These are phyloP conservation scores for Leccinum longicurvipes DNA, from an alignment of 768 basidiomycete genomes.

Conservation along the genomic window DNA sequence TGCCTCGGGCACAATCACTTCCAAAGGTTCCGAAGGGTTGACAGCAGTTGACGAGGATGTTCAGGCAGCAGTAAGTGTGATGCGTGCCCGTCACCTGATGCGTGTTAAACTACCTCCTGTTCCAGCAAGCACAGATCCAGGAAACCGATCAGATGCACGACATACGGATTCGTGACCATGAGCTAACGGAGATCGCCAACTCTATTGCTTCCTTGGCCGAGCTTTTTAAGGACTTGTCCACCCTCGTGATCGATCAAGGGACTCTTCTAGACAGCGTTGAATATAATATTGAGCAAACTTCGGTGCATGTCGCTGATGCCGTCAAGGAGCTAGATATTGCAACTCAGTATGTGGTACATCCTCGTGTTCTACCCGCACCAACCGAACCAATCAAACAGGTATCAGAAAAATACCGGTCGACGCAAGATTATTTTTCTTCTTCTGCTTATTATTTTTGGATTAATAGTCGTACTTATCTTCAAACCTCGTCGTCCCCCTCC, in stretches of 20 bases:
- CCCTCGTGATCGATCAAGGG: constrained; percentile 95
- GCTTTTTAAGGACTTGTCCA: constrained; percentile 92
- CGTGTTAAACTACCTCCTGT: constrained; percentile 9
- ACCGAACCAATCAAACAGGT: constrained; percentile 43
- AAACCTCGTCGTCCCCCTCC: constrained; percentile 68
- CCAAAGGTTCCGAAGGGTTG: constrained; percentile 78
- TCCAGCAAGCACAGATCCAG: constrained; percentile 33
- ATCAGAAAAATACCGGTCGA: constrained; percentile 92
- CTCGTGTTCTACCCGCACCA: background rate
- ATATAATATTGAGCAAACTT: constrained; percentile 95
- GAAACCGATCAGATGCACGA: constrained; percentile 39
- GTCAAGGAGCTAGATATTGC: constrained; percentile 82
- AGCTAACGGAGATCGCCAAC: constrained; percentile 86
- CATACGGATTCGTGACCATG: constrained; percentile 53
- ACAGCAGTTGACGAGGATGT: constrained; percentile 90
- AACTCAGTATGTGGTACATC: constrained; percentile 54
- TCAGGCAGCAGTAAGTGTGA: constrained; percentile 68
- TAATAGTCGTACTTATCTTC: constrained; percentile 86
- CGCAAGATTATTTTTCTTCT: constrained; percentile 93
- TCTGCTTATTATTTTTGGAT: constrained; percentile 82
- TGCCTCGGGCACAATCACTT: constrained; percentile 81
- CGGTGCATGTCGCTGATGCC: constrained; percentile 75
- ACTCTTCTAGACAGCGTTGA: constrained; percentile 95
- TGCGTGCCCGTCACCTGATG: constrained; percentile 12
- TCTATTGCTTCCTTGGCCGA: constrained; percentile 91